These are phyloP conservation scores for Sporopachydermia lactativora DNA, from an alignment of 805 yeast genomes.

Conservation along the genomic window DNA sequence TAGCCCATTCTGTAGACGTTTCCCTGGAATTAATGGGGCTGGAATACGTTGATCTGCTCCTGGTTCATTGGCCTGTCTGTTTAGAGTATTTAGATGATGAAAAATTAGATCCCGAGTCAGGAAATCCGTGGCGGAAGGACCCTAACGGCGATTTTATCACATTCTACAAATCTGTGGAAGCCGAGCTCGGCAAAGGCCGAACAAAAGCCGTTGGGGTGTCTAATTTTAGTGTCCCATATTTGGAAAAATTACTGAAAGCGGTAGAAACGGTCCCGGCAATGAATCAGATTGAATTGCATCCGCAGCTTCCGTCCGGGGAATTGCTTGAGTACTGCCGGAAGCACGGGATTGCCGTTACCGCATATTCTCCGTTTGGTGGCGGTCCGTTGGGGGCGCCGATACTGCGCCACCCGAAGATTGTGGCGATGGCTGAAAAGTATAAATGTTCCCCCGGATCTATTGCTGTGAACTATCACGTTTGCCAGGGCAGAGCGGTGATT, in stretches of 20 bases:
- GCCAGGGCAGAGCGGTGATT: not conserved
- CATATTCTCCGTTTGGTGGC: conserved; percentile 67
- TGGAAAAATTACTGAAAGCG: conserved; percentile 33
- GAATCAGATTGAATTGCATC: conserved; percentile 70
- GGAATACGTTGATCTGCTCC: conserved; percentile 51
- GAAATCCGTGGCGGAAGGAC: not conserved
- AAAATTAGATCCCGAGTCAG: not conserved
- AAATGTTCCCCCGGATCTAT: not conserved
- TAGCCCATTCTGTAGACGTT: conserved; percentile 19
- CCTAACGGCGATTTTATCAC: conserved; percentile 10
- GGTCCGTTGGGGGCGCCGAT: conserved; percentile 19
- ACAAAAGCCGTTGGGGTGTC: conserved; percentile 65
- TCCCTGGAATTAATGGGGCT: conserved; percentile 37
- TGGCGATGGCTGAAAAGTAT: not conserved
- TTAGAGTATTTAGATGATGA: conserved; percentile 12
- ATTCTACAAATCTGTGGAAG: conserved; percentile 39
- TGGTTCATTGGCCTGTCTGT: conserved; percentile 55
- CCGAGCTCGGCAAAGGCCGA: conserved; percentile 32
- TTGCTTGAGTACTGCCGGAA: conserved; percentile 36
- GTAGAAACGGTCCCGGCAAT: conserved; percentile 48
- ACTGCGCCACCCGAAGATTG: not conserved
- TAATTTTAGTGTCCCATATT: conserved; percentile 43
- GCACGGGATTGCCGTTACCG: conserved; percentile 46
- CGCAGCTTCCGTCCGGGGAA: conserved; percentile 51
- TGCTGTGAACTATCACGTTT: not conserved